A percentile compares a stretch with the other conserved stretches of the same genome.
phyloP scores from a whole-genome alignment of 2,329 filamentous ascomycete species.

The Verruconis gallopava region DNA sequence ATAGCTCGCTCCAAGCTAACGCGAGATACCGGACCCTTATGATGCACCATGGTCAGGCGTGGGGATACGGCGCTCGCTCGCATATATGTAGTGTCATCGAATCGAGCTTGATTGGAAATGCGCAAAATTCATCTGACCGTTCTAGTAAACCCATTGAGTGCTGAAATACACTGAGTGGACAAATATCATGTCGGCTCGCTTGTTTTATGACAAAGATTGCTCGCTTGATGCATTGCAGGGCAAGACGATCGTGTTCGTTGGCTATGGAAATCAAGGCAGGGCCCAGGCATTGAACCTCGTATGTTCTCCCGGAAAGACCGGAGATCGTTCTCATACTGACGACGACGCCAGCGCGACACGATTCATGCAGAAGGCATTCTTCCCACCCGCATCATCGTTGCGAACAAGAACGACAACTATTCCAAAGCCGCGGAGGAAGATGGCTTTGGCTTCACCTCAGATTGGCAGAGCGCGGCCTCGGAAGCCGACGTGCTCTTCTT shows the following conservation, averaged over 20 bases:
- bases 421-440: slow-evolving; percentile 10
- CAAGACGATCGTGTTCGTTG: slow-evolving; percentile 11
- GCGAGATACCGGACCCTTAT: no score
- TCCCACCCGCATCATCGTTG: slow-evolving; percentile 8
- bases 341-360: slow-evolving; percentile 10
- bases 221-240: slow-evolving; percentile 6
- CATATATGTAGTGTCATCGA: no score
- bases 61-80: no score
- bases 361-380: slow-evolving; percentile 4
- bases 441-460: slow-evolving; percentile 11
- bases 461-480: slow-evolving; percentile 10
- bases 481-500: slow-evolving; percentile 14
- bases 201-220: slow-evolving; percentile 11
- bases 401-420: slow-evolving; percentile 11
- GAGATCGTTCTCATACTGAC: background rate
- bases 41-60: no score
- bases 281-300: slow-evolving; percentile 12
- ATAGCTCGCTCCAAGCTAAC: no score
- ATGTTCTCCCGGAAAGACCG: slow-evolving; percentile 11
- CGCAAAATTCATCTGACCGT: no score
- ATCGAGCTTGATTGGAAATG: no score
- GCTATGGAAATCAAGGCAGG: slow-evolving; percentile 12
- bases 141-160: no score
- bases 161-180: no score
- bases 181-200: background rate